Conservation (phyloP, 169 alveolate species). For the Plasmodium ovale region DNA sequence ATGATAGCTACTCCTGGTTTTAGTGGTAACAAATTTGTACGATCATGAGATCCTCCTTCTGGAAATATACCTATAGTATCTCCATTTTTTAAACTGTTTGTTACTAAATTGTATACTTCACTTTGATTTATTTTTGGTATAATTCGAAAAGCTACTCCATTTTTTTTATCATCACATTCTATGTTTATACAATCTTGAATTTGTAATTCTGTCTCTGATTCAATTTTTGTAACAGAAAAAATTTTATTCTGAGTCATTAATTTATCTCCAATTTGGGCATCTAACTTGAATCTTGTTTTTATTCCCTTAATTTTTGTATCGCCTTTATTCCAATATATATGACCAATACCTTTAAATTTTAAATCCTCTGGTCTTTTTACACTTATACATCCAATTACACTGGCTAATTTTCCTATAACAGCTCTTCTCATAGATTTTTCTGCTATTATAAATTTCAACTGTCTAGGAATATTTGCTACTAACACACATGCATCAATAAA, state of each 20-base stretch:
- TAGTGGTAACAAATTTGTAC: constrained; percentile 93
- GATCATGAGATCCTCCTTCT: constrained; percentile 97
- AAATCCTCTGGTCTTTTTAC: constrained; percentile 92
- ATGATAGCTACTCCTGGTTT: constrained; percentile 96
- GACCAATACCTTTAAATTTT: constrained; percentile 89
- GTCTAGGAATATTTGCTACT: constrained; percentile 91
- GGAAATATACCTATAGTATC: constrained; percentile 95
- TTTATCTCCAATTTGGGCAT: constrained; percentile 90
- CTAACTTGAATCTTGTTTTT: constrained; percentile 89
- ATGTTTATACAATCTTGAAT: constrained; percentile 81
- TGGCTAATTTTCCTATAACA: constrained; percentile 90
- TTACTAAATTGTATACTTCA: constrained; percentile 91
- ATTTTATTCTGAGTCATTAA: constrained; percentile 83
- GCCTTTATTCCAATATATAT: constrained; percentile 81
- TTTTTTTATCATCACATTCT: constrained; percentile 79
- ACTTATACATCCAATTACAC: constrained; percentile 91
- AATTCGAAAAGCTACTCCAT: constrained; percentile 83
- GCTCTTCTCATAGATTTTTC: constrained; percentile 85
- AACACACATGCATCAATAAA: constrained; percentile 92
- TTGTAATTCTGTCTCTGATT: constrained; percentile 89
- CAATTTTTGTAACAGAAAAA: constrained; percentile 85
- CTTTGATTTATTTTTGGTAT: constrained; percentile 94
- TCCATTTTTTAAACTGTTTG: constrained; percentile 89
- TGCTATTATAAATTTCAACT: constrained; percentile 90
- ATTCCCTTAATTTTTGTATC: constrained; percentile 84